Conservation (phyloP, 441 rosid genomes). For the Populus trichocarpa region DNA sequence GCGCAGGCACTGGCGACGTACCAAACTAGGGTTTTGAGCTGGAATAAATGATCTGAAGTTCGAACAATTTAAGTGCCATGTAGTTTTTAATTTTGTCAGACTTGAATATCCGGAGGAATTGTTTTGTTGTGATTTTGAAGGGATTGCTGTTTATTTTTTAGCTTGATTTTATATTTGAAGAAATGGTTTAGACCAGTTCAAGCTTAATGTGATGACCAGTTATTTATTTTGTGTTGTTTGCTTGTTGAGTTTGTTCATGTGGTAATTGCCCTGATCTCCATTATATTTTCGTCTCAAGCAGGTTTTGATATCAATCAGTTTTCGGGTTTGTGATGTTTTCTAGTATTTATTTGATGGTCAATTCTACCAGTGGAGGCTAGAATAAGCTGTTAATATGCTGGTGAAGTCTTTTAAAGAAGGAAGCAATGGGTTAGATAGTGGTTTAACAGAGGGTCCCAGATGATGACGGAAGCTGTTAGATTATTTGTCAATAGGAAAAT, state of each 20-base stretch:
- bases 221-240: neutral
- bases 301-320: neutral
- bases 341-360: neutral
- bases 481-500: neutral
- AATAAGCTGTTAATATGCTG: neutral
- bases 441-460: neutral
- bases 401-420: neutral
- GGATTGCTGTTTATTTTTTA: constrained; percentile 1
- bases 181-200: neutral
- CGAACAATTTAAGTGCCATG: neutral
- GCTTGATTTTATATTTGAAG: neutral
- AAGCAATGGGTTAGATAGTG: neutral
- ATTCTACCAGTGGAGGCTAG: neutral
- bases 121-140: constrained; percentile 3
- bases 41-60: constrained; percentile 9
- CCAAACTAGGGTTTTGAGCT: constrained; percentile 87
- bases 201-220: neutral
- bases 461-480: neutral
- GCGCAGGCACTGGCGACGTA: constrained; percentile 98
- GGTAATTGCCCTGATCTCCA: neutral
- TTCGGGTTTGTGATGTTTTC: neutral
- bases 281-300: neutral
- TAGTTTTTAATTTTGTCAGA: constrained; percentile 6
- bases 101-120: neutral
- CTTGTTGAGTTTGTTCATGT: neutral